A percentile compares a stretch with the other conserved stretches of the same genome.
Conservation (phyloP, 2,329 filamentous ascomycete species). For the Cyphellophora europaea region DNA sequence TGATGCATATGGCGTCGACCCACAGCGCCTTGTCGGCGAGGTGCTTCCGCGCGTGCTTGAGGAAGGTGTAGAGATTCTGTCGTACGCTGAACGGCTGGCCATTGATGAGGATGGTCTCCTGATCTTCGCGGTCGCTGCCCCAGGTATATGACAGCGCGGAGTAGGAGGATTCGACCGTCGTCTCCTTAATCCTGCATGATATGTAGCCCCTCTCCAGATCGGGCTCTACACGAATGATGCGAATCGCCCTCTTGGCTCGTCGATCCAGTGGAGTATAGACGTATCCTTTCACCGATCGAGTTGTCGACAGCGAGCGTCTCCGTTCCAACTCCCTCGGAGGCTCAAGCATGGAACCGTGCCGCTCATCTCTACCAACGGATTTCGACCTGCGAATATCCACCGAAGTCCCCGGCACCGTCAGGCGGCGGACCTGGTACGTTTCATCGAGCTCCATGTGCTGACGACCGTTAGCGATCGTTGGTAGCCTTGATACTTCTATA, state of each 20-base stretch:
- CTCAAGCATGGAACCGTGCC: too few relatives aligned
- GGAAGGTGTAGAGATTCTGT: conserved; percentile 4
- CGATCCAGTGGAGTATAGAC: neutral
- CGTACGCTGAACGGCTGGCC: conserved; percentile 4
- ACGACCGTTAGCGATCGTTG: too few relatives aligned
- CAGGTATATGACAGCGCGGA: conserved; percentile 9
- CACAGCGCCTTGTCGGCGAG: neutral
- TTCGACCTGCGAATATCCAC: too few relatives aligned
- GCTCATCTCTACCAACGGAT: too few relatives aligned
- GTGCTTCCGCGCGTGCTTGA: conserved; percentile 1
- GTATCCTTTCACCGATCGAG: too few relatives aligned
- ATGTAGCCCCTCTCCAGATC: neutral
- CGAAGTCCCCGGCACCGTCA: too few relatives aligned
- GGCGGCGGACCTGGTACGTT: too few relatives aligned
- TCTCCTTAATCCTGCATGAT: conserved; percentile 1
- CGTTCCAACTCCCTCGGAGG: too few relatives aligned
- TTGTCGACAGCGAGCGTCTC: too few relatives aligned
- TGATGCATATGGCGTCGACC: conserved; percentile 6
- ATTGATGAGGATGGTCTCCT: conserved; percentile 3
- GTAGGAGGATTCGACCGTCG: conserved; percentile 1
- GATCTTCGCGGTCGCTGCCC: conserved; percentile 1
- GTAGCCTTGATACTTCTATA: too few relatives aligned
- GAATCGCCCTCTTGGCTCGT: neutral
- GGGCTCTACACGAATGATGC: neutral
- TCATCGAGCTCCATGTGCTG: too few relatives aligned